These are phyloP conservation scores for Simplicillium sp. DNA, from an alignment of 2,329 filamentous ascomycete genomes.

Conservation along the genomic window DNA sequence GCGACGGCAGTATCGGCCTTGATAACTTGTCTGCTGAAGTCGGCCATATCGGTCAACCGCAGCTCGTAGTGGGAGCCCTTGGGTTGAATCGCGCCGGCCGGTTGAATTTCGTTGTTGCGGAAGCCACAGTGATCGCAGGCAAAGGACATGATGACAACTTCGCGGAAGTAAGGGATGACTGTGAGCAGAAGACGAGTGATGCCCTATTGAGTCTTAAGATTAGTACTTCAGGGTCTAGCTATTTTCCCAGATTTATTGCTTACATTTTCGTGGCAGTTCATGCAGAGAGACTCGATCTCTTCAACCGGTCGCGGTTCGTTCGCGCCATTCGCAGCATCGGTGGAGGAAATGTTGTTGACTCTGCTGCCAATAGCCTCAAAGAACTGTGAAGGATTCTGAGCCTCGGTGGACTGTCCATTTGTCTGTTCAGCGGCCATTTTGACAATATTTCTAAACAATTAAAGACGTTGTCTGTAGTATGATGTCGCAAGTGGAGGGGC, in stretches of 20 bases:
- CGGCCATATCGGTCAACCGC: constrained; percentile 59
- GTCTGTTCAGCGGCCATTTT: constrained; percentile 32
- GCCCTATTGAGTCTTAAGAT: constrained; percentile 44
- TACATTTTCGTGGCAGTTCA: constrained; percentile 78
- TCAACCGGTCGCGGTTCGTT: constrained; percentile 50
- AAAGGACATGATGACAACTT: constrained; percentile 97
- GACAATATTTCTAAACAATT: neutral
- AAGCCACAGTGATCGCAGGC: constrained; percentile 81
- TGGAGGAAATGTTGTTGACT: constrained; percentile 39
- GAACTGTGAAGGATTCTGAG: constrained; percentile 37
- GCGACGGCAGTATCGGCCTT: constrained; percentile 84
- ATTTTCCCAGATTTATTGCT: constrained; percentile 13
- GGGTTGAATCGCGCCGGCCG: constrained; percentile 84
- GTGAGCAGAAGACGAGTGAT: constrained; percentile 80
- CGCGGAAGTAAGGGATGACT: constrained; percentile 91
- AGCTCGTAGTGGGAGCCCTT: constrained; percentile 79
- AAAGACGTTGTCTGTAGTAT: neutral
- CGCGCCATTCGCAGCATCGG: constrained; percentile 22
- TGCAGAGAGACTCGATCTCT: constrained; percentile 71
- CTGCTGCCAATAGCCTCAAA: constrained; percentile 56
- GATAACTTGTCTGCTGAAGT: constrained; percentile 80
- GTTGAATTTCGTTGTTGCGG: constrained; percentile 88
- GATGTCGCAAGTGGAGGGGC: constrained; percentile 9
- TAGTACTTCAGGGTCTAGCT: constrained; percentile 3
- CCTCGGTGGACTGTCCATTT: constrained; percentile 16